These are phyloP conservation scores for Seiridium unicorne DNA, from an alignment of 2,329 filamentous ascomycete species.

Conservation along the genomic window DNA sequence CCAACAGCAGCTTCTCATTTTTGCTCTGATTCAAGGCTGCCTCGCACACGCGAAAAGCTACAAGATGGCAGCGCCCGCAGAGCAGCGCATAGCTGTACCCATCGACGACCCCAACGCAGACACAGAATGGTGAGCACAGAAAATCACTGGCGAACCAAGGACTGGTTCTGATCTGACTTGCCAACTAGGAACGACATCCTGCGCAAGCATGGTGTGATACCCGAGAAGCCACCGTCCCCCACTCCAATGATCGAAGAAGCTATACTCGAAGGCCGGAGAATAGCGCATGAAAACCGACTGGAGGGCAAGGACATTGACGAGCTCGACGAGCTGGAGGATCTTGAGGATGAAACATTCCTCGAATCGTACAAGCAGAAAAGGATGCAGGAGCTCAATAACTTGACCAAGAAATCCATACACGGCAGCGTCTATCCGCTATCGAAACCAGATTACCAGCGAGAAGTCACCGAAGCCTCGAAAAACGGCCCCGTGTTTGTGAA, in stretches of 20 bases:
- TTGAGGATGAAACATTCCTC: constrained; percentile 91
- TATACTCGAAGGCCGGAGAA: constrained; percentile 74
- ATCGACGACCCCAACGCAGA: constrained; percentile 95
- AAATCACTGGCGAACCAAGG: background rate
- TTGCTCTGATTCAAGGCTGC: background rate
- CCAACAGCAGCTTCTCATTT: background rate
- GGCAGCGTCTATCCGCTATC: constrained; percentile 91
- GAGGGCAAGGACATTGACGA: constrained; percentile 95
- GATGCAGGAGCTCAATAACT: constrained; percentile 73
- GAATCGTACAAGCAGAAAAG: constrained; percentile 86
- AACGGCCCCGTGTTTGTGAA: constrained; percentile 72
- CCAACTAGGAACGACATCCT: constrained; percentile 89
- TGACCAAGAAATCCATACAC: constrained; percentile 76
- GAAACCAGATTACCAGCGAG: constrained; percentile 87
- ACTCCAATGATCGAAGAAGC: constrained; percentile 97
- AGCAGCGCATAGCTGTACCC: constrained; percentile 72
- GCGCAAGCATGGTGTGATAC: constrained; percentile 92
- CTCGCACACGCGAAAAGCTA: background rate
- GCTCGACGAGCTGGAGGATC: constrained; percentile 88
- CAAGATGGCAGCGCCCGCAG: constrained; percentile 59
- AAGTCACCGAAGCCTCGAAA: constrained; percentile 87
- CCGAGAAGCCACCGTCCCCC: constrained; percentile 94
- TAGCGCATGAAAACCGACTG: constrained; percentile 88
- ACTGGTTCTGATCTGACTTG: background rate
- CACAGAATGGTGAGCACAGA: constrained; percentile 77